A percentile compares a stretch with the other conserved stretches of the same genome.
Evolutionary conservation across 129 eudicot genomes (phyloP).

Genomic region (Kitagawia praeruptora): DNA sequence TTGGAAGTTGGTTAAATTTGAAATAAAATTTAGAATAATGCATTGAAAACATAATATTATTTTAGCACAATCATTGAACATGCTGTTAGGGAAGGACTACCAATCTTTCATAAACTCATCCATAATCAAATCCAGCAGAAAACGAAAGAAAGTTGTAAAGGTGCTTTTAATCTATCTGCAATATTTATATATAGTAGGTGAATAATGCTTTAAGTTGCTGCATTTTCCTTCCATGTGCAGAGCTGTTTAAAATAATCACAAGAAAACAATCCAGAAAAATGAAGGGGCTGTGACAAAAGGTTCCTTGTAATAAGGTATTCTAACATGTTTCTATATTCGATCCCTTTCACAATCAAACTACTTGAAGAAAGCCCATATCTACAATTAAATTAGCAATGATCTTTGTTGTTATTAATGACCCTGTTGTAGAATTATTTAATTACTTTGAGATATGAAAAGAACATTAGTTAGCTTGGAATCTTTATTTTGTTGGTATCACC

Average conservation of each 20-base stretch:
- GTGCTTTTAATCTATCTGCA: background rate
- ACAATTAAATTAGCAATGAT: background rate
- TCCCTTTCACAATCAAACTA: background rate
- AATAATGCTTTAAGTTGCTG: slow-evolving; percentile 22
- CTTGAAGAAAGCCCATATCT: slow-evolving; percentile 3
- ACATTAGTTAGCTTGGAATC: slow-evolving; percentile 24
- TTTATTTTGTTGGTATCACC: slow-evolving; percentile 13
- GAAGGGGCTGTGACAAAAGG: slow-evolving; percentile 17
- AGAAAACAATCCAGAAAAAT: background rate
- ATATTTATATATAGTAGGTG: slow-evolving; percentile 11
- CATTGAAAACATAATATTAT: no score
- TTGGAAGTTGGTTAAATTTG: no score
- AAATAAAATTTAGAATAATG: no score
- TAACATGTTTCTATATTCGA: slow-evolving; percentile 24
- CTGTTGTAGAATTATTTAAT: background rate
- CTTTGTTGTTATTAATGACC: background rate
- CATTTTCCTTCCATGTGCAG: slow-evolving; percentile 41
- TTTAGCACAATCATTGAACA: no score
- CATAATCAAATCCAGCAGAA: slow-evolving; percentile 10
- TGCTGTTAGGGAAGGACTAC: no score
- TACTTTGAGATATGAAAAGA: slow-evolving; percentile 1
- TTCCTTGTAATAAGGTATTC: slow-evolving; percentile 26
- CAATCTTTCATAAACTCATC: background rate
- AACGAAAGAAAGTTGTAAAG: slow-evolving; percentile 26
- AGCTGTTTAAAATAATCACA: slow-evolving; percentile 17